Base-by-base conservation (phyloP, 2,329 filamentous ascomycete genomes). In the Aspergillus aculeatus region DNA sequence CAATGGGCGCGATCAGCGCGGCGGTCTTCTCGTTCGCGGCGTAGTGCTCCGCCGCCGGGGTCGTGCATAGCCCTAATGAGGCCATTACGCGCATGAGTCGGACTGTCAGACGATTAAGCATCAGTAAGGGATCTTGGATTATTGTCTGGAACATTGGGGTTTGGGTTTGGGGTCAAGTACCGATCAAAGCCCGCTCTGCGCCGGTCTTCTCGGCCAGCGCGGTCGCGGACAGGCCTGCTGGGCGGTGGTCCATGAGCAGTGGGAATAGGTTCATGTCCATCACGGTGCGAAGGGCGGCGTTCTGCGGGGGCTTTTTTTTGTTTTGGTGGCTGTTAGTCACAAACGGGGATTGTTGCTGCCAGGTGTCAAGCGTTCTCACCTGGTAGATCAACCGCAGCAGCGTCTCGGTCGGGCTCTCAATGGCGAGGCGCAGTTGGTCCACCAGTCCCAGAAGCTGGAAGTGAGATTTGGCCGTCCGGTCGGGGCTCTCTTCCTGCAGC, bases 281-380 rank as follows among this genome's bases (percentile, higher is more conserved):
- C 12, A 71, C 68, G 21, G 68, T 63, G 11, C 70, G 68, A 29
- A 75, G 62, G 0, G 72, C 69, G 5, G 71, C 70, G 66, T 71
- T 73, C 56, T 74, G 73, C 2, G 71, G 67, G 29, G 73, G 71
- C 73, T 75, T 44, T n/a, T n/a, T n/a, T n/a, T n/a, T n/a, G n/a
- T n/a, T n/a, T n/a, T n/a, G n/a, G n/a, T n/a, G n/a, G n/a, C 38
- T 50, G 10, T 23, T 12, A 44, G 38, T 51, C 10, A 31, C 9
- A 7, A 44, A n/a, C 32, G 19, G 21, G 47, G 41, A 6, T n/a
- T 50, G n/a, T 12, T 35, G 14, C 4, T 4, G 26, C 7, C 7
- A 29, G 26, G 9, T 29, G 26, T 29, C 2, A 29, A 29, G 6
- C 7, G 26, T 2, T 26, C 41, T n/a, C 66, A 74, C 72, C 65